Evolutionary conservation across 305 asterid genomes (phyloP).

Genomic region (Striga hermonthica): DNA sequence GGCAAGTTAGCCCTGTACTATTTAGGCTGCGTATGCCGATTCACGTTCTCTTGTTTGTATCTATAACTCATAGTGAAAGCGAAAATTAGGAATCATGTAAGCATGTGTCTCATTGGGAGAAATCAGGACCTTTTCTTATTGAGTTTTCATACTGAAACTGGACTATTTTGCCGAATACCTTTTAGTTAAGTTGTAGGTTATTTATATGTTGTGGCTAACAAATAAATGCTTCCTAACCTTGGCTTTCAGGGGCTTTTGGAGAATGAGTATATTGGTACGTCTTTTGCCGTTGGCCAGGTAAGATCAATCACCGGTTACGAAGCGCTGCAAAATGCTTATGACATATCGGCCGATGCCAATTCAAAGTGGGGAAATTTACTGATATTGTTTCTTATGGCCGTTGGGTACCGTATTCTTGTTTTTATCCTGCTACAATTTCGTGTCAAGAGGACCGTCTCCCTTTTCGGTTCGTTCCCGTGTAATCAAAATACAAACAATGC

Average conservation of each 20-base stretch:
- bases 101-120: no score
- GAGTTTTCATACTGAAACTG: not conserved
- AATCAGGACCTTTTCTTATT: no score
- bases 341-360: constrained; percentile 53
- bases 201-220: not conserved
- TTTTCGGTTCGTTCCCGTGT: constrained; percentile 42
- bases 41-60: not conserved
- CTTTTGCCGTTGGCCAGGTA: constrained; percentile 89
- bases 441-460: constrained; percentile 44
- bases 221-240: not conserved
- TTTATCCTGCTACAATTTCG: constrained; percentile 54
- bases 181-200: not conserved
- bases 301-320: constrained; percentile 82
- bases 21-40: not conserved
- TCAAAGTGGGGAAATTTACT: constrained; percentile 85
- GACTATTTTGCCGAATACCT: not conserved
- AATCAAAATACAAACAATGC: constrained; percentile 44
- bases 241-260: constrained; percentile 85
- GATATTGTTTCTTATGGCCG: constrained; percentile 69
- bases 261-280: constrained; percentile 74
- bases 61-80: not conserved
- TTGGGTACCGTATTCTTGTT: constrained; percentile 61
- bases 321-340: constrained; percentile 65
- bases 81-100: not conserved
- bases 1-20: constrained; percentile 48